phyloP scores from a whole-genome alignment of 805 yeast species.

The Nakazawaea populi region DNA sequence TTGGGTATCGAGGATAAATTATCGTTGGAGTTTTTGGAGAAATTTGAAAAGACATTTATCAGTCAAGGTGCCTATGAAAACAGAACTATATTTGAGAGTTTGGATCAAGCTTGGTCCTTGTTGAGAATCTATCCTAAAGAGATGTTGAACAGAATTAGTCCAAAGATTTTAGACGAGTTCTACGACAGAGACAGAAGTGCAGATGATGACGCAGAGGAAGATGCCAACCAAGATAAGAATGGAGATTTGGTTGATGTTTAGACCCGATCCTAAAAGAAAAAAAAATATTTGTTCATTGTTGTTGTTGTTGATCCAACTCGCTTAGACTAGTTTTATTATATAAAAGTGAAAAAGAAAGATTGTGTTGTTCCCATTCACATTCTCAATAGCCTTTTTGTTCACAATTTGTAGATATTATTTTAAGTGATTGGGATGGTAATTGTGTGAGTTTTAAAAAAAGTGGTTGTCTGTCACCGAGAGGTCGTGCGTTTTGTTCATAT shows the following conservation, averaged over 20 bases:
- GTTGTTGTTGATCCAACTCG: no score
- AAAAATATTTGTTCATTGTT: no score
- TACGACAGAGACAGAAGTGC: constrained; percentile 83
- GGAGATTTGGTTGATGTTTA: constrained; percentile 8
- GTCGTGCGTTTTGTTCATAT: no score
- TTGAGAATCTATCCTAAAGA: constrained; percentile 99
- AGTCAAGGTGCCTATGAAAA: constrained; percentile 96
- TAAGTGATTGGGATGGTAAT: no score
- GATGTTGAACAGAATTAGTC: constrained; percentile 96
- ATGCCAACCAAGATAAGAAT: constrained; percentile 13
- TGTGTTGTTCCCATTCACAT: no score
- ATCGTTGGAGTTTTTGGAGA: constrained; percentile 95
- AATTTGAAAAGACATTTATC: constrained; percentile 93
- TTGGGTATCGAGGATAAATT: constrained; percentile 95
- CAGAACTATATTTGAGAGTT: constrained; percentile 89
- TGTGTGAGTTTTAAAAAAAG: no score
- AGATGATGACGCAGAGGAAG: constrained; percentile 50
- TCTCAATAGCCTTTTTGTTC: no score
- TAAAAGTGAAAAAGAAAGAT: no score
- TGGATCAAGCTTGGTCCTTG: constrained; percentile 97
- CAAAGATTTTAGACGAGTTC: constrained; percentile 92
- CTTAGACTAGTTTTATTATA: no score
- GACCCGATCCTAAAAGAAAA: neutral
- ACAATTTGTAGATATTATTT: no score
- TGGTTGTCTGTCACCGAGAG: no score